Base-by-base conservation (phyloP, 441 rosid genomes). In the Adansonia gregorii region DNA sequence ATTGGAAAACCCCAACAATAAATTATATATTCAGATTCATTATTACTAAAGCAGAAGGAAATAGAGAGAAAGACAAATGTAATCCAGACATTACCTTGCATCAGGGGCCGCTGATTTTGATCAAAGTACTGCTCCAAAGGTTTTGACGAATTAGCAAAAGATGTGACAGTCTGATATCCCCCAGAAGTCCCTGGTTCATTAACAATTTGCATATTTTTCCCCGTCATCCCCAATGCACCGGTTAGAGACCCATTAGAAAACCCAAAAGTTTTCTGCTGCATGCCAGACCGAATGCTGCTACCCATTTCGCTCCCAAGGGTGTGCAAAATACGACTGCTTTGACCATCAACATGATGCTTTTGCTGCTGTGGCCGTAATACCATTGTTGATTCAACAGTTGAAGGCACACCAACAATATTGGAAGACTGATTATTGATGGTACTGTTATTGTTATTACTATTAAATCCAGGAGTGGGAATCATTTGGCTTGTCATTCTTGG, bases 391-490 rank as follows among this genome's bases (percentile, higher is more conserved):
- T 91, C 98, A 81, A 82, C 88, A 72, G 89, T 73, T 76, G 98
- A 90, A 86, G 89, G 90, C 78, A 93, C 94, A 61, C 88, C 87
- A 84, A 83, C 83, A 67, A 70, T 92, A 82, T 77, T 90, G 56
- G 94, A 82, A 83, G 95, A 81, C 73, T 93, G 98, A 66, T 66
- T 87, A 76, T 74, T 85, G 71, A 56, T 82, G 74, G 71, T 91
- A 79, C 67, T 85, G 67, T 43, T 84, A 81, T 67, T 86, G 82
- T 65, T 82, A 75, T 52, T 86, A 75, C 79, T 89, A 77, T 85
- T 93, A 78, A 90, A 90, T 64, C 98, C 98, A 72, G 99, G 98
- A 39, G 99, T 92, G 78, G 99, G 99, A 85, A 97, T 95, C 99
- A 97, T 97, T 80, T 95, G 98, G 83, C 92, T 88, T 74, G 90